Base-by-base conservation (phyloP, 1,284 basidiomycete genomes). In the Sporisorium exsertum region DNA sequence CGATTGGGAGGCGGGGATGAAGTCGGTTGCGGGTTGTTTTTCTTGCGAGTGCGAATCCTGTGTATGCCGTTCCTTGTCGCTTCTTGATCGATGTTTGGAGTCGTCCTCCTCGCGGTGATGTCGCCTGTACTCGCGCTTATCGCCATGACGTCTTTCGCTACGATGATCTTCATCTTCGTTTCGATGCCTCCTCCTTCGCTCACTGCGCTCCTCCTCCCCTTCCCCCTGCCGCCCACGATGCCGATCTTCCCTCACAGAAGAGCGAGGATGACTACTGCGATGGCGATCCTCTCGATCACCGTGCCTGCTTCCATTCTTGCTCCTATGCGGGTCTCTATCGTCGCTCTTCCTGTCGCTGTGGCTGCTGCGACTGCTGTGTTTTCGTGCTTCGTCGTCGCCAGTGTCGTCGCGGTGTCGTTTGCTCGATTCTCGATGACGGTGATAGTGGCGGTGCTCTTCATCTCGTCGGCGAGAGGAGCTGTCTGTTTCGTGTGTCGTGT, bases 1-100 rank as follows among this genome's bases (percentile, higher is more conserved):
- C 71, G 91, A 91, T 74, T 91, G 90, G 3, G 90, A 88, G 0
- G 92, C 92, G n/a, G 94, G 93, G 62, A 95, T 94, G 67, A 90
- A 88, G 45, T 90, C 88, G 40, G 90, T 89, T 49, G 92, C 87
- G 35, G 89, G 88, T 91, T 93, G 73, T n/a, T 29, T 62, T n/a
- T 58, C 15, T 16, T 53, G 32, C 33, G 42, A 5, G 46, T 32
- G 22, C 32, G 53, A 42, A 26, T 16, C n/a, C 52, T 24, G 29
- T n/a, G 32, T 16, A 6, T 47, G 54, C 20, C 24, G 54, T 1
- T 93, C 93, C 79, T 91, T 91, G 87, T 91, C 90, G 81, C 92
- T 46, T 15, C 43, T 27, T 1, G 49, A 53, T 26, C 32, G 27
- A 45, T 42, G 54, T 20, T 35, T 91, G 50, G 94, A 90, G 78